Conservation (phyloP, 2,329 filamentous ascomycete species). For the Tolypocladium inflatum region DNA sequence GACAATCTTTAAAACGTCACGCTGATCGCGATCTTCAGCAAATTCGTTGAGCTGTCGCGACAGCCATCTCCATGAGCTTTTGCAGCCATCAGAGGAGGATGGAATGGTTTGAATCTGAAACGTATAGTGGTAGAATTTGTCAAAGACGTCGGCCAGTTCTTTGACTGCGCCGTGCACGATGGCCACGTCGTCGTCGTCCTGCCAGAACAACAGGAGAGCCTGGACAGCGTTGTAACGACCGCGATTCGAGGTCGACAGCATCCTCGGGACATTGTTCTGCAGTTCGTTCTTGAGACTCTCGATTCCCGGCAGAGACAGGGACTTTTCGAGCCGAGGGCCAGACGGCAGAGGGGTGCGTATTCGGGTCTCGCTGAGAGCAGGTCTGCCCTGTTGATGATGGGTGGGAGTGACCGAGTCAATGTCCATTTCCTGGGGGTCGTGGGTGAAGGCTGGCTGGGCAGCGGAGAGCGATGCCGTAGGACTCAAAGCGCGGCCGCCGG, state of each 20-base stretch:
- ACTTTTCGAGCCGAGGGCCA: slow-evolving; percentile 44
- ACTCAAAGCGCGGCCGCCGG: slow-evolving; percentile 35
- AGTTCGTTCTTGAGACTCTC: slow-evolving; percentile 42
- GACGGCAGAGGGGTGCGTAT: slow-evolving; percentile 48
- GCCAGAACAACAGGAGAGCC: slow-evolving; percentile 46
- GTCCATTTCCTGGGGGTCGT: slow-evolving; percentile 46
- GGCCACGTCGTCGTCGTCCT: slow-evolving; percentile 39
- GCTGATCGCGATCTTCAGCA: slow-evolving; percentile 41
- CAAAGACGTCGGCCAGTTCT: slow-evolving; percentile 40
- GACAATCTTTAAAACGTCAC: slow-evolving; percentile 48
- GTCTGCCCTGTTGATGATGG: slow-evolving; percentile 25
- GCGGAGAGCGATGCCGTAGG: slow-evolving; percentile 29
- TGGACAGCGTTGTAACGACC: slow-evolving; percentile 44
- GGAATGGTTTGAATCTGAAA: slow-evolving; percentile 41
- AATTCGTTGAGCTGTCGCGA: slow-evolving; percentile 42
- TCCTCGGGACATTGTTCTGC: slow-evolving; percentile 38
- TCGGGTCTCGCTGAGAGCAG: slow-evolving; percentile 35
- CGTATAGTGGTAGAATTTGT: slow-evolving; percentile 42
- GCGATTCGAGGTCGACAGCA: slow-evolving; percentile 39
- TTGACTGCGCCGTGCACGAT: slow-evolving; percentile 30
- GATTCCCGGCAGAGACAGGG: slow-evolving; percentile 37
- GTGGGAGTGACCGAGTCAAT: slow-evolving; percentile 30
- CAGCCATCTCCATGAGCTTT: slow-evolving; percentile 45
- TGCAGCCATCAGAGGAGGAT: slow-evolving; percentile 33
- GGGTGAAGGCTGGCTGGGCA: slow-evolving; percentile 27